These are phyloP conservation scores for Ophiostoma angusticollis DNA, from an alignment of 2,329 filamentous ascomycete species.

Conservation along the genomic window DNA sequence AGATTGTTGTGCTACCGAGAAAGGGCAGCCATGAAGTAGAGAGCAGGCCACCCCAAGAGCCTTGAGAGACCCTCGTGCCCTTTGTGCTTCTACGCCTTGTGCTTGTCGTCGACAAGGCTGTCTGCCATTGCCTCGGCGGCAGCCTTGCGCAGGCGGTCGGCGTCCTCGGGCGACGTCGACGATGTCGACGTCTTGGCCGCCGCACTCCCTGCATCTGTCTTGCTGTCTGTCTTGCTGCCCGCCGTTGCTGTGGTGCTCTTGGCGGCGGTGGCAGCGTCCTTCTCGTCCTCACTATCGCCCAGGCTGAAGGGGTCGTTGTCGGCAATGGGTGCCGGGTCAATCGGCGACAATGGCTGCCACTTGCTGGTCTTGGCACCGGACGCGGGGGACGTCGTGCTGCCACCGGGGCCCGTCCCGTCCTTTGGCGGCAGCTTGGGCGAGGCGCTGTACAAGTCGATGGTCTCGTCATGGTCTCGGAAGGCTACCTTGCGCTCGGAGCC, in stretches of 20 bases:
- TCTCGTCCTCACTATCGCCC: constrained; percentile 90
- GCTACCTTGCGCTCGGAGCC: constrained; percentile 39
- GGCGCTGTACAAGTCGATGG: constrained; percentile 58
- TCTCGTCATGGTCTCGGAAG: constrained; percentile 61
- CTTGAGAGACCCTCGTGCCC: too few species aligned
- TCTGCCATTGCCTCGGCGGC: constrained; percentile 18
- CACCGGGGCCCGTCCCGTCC: constrained; percentile 28
- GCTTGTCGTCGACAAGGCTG: constrained; percentile 17
- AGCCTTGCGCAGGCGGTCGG: constrained; percentile 17
- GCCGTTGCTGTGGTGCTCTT: constrained; percentile 22
- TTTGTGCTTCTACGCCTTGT: constrained; percentile 6
- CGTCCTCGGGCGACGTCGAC: constrained; percentile 11
- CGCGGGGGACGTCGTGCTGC: background rate
- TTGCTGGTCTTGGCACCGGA: constrained; percentile 65
- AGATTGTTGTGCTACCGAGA: too few species aligned
- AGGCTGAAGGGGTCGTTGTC: constrained; percentile 96
- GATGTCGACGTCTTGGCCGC: constrained; percentile 4
- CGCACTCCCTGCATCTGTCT: too few species aligned
- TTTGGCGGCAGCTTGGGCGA: constrained; percentile 44
- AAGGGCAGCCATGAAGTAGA: too few species aligned
- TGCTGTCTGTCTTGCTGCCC: background rate
- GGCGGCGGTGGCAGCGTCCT: constrained; percentile 35
- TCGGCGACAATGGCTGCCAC: constrained; percentile 84
- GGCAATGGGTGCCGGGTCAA: constrained; percentile 71
- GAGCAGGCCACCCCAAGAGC: too few species aligned